These are phyloP conservation scores for Termitomyces sp. DNA, from an alignment of 768 basidiomycete genomes.

Conservation along the genomic window DNA sequence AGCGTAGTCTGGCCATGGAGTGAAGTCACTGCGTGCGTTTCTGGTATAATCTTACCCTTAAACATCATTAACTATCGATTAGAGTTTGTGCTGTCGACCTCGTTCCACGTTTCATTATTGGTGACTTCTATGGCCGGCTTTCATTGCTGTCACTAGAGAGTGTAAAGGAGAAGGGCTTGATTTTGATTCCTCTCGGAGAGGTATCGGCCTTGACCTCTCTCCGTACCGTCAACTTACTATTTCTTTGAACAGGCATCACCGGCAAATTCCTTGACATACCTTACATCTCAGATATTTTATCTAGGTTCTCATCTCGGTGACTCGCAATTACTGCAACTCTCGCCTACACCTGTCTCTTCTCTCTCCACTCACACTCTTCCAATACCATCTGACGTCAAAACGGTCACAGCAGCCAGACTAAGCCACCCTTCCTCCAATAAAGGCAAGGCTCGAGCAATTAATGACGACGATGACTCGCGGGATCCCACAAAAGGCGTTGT, in stretches of 20 bases:
- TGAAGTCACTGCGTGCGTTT: constrained; percentile 60
- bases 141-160: constrained; percentile 58
- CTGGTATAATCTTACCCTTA: constrained; percentile 5
- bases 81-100: constrained; percentile 52
- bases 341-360: constrained; percentile 39
- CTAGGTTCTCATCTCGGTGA: constrained; percentile 83
- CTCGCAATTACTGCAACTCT: constrained; percentile 72
- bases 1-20: constrained; percentile 76
- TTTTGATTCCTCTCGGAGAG: constrained; percentile 70
- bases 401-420: constrained; percentile 36
- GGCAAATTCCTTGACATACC: constrained; percentile 67
- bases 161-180: constrained; percentile 40
- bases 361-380: constrained; percentile 45
- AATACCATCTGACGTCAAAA: constrained; percentile 48
- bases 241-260: constrained; percentile 58
- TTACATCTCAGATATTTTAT: constrained; percentile 69
- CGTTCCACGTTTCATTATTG: constrained; percentile 53
- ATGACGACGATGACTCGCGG: constrained; percentile 32
- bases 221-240: not conserved
- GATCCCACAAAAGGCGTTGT: constrained; percentile 41
- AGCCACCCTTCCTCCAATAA: constrained; percentile 30
- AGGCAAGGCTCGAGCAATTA: constrained; percentile 36
- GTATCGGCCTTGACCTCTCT: constrained; percentile 34
- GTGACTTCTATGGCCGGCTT: constrained; percentile 72
- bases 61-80: constrained; percentile 1